phyloP scores from a whole-genome alignment of 129 eudicot genomes.

The Arctium lappa region DNA sequence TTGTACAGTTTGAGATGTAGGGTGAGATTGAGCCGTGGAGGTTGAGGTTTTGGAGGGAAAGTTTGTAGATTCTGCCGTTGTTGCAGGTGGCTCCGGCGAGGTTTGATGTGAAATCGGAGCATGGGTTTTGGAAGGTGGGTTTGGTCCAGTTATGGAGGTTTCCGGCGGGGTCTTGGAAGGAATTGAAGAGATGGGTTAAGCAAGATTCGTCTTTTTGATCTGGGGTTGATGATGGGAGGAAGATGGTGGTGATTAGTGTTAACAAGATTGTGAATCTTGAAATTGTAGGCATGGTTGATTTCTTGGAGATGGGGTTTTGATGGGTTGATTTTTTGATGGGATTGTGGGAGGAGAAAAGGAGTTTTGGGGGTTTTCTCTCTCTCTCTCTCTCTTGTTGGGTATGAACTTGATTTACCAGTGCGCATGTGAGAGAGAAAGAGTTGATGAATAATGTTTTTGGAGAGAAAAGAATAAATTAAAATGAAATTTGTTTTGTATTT shows the following conservation, averaged over 20 bases:
- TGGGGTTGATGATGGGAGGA: slow-evolving; percentile 12
- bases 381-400: neutral
- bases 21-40: slow-evolving; percentile 38
- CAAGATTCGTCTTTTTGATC: slow-evolving; percentile 42
- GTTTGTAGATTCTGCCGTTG: slow-evolving; percentile 47
- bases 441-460: neutral
- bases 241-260: neutral
- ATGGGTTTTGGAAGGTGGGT: slow-evolving; percentile 33
- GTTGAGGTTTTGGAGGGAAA: slow-evolving; percentile 33
- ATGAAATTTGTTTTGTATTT: too few species aligned
- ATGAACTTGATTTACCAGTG: neutral
- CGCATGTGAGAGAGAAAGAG: slow-evolving; percentile 1
- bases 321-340: too few species aligned
- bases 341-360: neutral
- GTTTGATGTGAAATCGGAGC: slow-evolving; percentile 34
- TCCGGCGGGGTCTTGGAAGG: slow-evolving; percentile 31
- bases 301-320: neutral
- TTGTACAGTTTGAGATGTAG: slow-evolving; percentile 36
- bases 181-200: slow-evolving; percentile 26
- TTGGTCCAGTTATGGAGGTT: slow-evolving; percentile 37
- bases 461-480: too few species aligned
- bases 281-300: neutral
- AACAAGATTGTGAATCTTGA: neutral
- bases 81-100: slow-evolving; percentile 47
- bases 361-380: neutral